Base-by-base conservation (phyloP, 2,329 filamentous ascomycete genomes). In the Fusarium fracticaudum region DNA sequence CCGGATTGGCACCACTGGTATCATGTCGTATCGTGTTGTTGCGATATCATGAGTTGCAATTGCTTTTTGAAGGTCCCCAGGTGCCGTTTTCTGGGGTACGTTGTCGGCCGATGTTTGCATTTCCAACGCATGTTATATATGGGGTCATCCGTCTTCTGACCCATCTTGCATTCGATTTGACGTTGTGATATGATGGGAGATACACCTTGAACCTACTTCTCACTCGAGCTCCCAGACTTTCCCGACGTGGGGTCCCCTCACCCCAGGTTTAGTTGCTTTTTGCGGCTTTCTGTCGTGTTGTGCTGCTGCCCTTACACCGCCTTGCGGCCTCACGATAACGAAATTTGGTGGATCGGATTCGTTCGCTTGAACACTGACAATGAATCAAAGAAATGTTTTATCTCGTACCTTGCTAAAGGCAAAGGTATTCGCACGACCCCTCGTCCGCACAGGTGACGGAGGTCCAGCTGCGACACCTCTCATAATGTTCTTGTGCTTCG, bases 391-490 rank as follows among this genome's bases (percentile, higher is more conserved):
- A 67, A 69, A 67, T 31, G 20, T 8, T 54, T 50, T 54, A 31
- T 47, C 51, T 68, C 79, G 77, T 71, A 84, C 82, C 81, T 81
- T 83, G 77, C 84, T 83, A 64, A 85, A 84, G 72, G 78, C 84
- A 80, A 81, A 85, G 18, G 84, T 85, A 57, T 85, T 83, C 60
- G 77, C 79, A 58, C 81, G 76, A 60, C 78, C 69, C 70, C 81
- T 76, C 48, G 79, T 79, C 54, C 73, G 74, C n/a, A 76, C 75
- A 40, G 79, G 76, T 60, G 78, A 79, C 40, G 81, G 80, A 59
- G 80, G 77, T 59, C 81, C 83, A 64, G 83, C 82, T 59, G 79
- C 76, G 58, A 85, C 78, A 51, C 82, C 82, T 67, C 76, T 79
- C 79, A 82, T 83, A 35, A 55, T 64, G 53, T 40, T 64, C 22